A percentile compares a stretch with the other conserved stretches of the same genome.
Conservation (phyloP, 2,329 filamentous ascomycete species). For the Cladosporium colombiae region DNA sequence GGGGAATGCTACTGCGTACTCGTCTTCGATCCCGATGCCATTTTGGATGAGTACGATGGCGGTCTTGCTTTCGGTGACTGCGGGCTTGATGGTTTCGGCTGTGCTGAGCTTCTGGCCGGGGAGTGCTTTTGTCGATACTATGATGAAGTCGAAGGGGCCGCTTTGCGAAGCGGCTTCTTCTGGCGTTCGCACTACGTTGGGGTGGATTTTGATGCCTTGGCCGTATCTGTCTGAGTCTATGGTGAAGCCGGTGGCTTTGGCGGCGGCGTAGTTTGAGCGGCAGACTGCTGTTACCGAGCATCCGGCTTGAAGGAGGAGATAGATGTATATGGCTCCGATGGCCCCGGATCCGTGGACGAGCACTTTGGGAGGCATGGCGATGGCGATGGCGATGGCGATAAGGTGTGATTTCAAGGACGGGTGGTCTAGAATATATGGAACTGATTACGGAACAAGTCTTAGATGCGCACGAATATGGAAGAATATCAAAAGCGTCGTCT, state of each 20-base stretch:
- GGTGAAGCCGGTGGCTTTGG: conserved; percentile 43
- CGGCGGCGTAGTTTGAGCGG: conserved; percentile 48
- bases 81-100: conserved; percentile 41
- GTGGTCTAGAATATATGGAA: neutral
- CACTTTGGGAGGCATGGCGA: conserved; percentile 32
- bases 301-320: conserved; percentile 43
- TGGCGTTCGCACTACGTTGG: conserved; percentile 39
- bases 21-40: conserved; percentile 61
- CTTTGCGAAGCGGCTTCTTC: conserved; percentile 37
- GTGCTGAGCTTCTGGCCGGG: conserved; percentile 37
- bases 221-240: conserved; percentile 44
- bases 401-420: neutral
- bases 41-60: conserved; percentile 63
- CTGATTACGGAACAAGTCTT: too few relatives aligned
- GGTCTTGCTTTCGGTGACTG: conserved; percentile 44
- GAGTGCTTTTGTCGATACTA: conserved; percentile 51
- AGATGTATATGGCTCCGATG: conserved; percentile 46
- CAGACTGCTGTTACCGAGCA: conserved; percentile 46
- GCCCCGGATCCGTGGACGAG: conserved; percentile 48
- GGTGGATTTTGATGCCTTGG: conserved; percentile 38
- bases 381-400: too few relatives aligned
- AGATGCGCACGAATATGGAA: neutral
- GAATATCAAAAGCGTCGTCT: neutral
- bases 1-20: conserved; percentile 53
- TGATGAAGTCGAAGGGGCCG: conserved; percentile 48